Base-by-base conservation (phyloP, 1,139 yeast species). In the Suzukiozyma palmioleophila region DNA sequence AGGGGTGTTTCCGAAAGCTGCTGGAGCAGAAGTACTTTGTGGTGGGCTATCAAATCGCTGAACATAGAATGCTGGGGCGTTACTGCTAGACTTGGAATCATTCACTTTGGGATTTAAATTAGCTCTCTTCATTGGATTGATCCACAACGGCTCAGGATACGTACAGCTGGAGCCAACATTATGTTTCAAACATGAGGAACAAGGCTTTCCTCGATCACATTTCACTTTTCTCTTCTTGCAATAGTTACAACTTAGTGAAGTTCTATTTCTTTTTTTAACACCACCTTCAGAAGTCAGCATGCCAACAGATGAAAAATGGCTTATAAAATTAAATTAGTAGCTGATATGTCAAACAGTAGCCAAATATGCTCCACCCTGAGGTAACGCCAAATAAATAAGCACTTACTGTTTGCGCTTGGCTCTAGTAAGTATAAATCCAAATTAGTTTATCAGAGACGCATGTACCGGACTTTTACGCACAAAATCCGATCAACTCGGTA, bases 171-270 rank as follows among this genome's bases (percentile, higher is more conserved):
- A 45, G 3, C 52, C 54, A 13, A 54, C 56, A 29, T 53, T 53
- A 35, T 56, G 48, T 37, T 56, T 59, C 10, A 48, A 41, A 46
- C 75, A 69, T 1, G 66, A 60, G 1, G 53, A 39, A 46, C 69
- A 63, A 1, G 69, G 69, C 8, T 40, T 45, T 2, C 50, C 54
- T 36, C 64, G 45, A 41, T 63, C 59, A 47, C 70, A 65, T 39
- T 65, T 68, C 14, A 69, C 64, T 44, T 71, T 72, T 43, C 73
- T 51, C 47, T 55, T 52, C 38, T 70, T 64, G 45, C 77, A 72
- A 34, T 60, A 62, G 14, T 60, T 50, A 43, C 77, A 72, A 12
- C 69, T 63, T 3, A 62, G 51, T 8, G 65, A 59, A 2, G 57
- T 43, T 29, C 67, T 53, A 38, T 59, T 58, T 25, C 68, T 49